Evolutionary conservation across 2,329 filamentous ascomycete species (phyloP).

Genomic region (Cercospora sp.): DNA sequence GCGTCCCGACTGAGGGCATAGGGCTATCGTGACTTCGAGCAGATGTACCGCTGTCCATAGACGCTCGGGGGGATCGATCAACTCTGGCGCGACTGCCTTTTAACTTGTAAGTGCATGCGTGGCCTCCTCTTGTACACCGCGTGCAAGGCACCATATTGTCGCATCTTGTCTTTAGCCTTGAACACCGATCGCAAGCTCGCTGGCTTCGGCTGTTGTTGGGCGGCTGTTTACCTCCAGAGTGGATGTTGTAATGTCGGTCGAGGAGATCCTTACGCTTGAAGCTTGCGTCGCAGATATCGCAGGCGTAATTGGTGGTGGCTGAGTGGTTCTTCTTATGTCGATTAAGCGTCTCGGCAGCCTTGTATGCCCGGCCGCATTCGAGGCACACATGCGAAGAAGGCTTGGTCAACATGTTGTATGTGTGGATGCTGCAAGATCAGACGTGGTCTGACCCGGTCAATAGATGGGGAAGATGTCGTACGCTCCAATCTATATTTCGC

Average conservation of each 20-base stretch:
- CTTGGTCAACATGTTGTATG: slow-evolving; percentile 15
- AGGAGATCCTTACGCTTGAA: slow-evolving; percentile 30
- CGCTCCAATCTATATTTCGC: not conserved
- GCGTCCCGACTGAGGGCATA: not conserved
- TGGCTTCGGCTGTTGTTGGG: slow-evolving; percentile 17
- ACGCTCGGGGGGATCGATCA: slow-evolving; percentile 17
- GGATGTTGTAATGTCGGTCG: slow-evolving; percentile 26
- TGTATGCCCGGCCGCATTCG: slow-evolving; percentile 25
- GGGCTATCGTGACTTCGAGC: slow-evolving; percentile 10
- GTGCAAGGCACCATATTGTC: slow-evolving; percentile 25
- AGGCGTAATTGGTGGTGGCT: slow-evolving; percentile 22
- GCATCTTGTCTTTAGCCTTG: slow-evolving; percentile 26
- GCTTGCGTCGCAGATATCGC: slow-evolving; percentile 21
- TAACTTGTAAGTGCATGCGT: slow-evolving; percentile 21
- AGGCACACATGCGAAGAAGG: slow-evolving; percentile 20
- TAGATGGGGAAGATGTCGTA: not conserved
- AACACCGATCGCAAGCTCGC: slow-evolving; percentile 27
- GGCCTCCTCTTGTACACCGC: slow-evolving; percentile 20
- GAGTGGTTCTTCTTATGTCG: slow-evolving; percentile 27
- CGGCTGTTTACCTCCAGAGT: slow-evolving; percentile 15
- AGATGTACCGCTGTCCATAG: slow-evolving; percentile 8
- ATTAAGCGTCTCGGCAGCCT: slow-evolving; percentile 27
- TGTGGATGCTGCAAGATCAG: not conserved
- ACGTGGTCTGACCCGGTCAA: not conserved
- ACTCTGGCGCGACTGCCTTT: slow-evolving; percentile 21